Conservation (phyloP, 441 rosid genomes). For the Brassica balearica region DNA sequence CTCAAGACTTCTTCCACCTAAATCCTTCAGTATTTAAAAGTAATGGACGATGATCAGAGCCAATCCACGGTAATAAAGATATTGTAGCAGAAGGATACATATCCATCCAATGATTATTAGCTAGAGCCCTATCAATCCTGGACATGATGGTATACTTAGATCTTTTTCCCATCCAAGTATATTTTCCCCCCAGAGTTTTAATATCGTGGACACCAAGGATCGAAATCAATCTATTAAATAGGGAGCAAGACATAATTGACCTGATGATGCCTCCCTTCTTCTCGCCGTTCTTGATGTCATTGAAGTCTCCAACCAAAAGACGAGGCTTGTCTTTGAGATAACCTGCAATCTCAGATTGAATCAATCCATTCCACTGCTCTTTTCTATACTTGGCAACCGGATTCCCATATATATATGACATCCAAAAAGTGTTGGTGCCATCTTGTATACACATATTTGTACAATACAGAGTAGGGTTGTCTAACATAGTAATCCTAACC, state of each 20-base stretch:
- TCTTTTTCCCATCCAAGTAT: not conserved
- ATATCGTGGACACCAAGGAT: no score
- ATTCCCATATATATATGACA: not conserved
- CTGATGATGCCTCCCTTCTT: not conserved
- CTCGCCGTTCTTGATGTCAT: not conserved
- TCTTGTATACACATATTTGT: not conserved
- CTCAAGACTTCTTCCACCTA: not conserved
- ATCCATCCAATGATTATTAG: not conserved
- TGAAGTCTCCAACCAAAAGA: no score
- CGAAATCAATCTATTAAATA: no score
- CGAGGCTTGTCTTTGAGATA: not conserved
- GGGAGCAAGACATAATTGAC: not conserved
- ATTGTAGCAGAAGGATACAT: not conserved
- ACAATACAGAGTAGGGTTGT: not conserved
- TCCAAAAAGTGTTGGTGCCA: not conserved
- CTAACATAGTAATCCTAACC: not conserved
- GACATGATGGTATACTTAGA: not conserved
- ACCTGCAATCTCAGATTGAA: not conserved
- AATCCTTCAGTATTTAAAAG: not conserved
- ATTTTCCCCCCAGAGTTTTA: no score
- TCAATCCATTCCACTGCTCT: not conserved
- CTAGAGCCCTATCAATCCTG: not conserved
- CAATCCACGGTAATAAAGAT: not conserved
- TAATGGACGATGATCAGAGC: not conserved
- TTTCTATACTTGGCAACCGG: not conserved